Conservation (phyloP, 2,329 filamentous ascomycete species). For the Diplodia seriata region DNA sequence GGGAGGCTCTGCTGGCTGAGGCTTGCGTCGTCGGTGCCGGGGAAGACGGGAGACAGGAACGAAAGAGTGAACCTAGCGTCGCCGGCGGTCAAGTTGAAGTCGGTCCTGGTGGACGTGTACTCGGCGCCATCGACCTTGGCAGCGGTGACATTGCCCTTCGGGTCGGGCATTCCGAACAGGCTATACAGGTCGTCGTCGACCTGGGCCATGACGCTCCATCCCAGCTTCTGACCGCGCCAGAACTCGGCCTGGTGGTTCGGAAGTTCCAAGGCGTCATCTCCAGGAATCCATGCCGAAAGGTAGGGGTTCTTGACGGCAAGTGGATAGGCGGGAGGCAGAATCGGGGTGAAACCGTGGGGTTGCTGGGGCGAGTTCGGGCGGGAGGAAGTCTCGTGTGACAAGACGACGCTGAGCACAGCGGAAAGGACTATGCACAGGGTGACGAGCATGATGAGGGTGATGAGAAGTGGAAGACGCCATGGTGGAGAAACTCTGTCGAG, state of each 20-base stretch:
- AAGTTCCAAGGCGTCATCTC: constrained; percentile 46
- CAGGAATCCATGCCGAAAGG: constrained; percentile 53
- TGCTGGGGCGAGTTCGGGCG: neutral
- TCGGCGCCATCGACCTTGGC: constrained; percentile 47
- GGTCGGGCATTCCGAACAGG: constrained; percentile 48
- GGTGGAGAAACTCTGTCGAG: constrained; percentile 6
- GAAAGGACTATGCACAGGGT: constrained; percentile 20
- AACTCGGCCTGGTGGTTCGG: constrained; percentile 51
- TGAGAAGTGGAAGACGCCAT: constrained; percentile 22
- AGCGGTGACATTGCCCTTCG: constrained; percentile 40
- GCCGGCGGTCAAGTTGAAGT: constrained; percentile 51
- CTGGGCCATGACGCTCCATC: constrained; percentile 52
- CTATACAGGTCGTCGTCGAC: constrained; percentile 50
- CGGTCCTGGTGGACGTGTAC: constrained; percentile 53
- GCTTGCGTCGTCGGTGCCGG: constrained; percentile 40
- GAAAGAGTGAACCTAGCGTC: constrained; percentile 48
- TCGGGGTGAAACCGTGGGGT: constrained; percentile 36
- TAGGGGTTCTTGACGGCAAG: constrained; percentile 54
- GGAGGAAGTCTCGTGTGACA: neutral
- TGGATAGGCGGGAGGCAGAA: constrained; percentile 53
- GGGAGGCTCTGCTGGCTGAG: constrained; percentile 54
- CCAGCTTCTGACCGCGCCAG: constrained; percentile 52
- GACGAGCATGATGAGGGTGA: constrained; percentile 24
- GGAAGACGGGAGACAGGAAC: constrained; percentile 55
- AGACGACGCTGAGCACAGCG: constrained; percentile 25